These are phyloP conservation scores for Nitzschia sp. DNA, from an alignment of 108 stramenopile genomes.

Conservation along the genomic window DNA sequence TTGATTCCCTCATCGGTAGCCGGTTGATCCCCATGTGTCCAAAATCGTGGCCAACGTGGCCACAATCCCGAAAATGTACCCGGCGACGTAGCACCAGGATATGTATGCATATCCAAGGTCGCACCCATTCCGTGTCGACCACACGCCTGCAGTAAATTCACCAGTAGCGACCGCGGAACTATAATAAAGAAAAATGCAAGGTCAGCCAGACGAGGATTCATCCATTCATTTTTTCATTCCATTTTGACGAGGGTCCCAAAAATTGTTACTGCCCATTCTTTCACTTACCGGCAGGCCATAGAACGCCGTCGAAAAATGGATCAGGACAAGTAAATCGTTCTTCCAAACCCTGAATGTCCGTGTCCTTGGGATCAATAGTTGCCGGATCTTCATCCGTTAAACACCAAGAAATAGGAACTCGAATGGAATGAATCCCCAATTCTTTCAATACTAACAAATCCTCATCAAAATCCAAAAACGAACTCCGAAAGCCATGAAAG, in stretches of 20 bases:
- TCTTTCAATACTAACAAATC: slow-evolving; percentile 44
- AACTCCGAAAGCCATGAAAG: slow-evolving; percentile 63
- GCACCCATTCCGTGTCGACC: slow-evolving; percentile 27
- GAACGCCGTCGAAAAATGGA: slow-evolving; percentile 58
- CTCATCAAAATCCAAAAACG: slow-evolving; percentile 59
- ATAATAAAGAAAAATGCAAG: slow-evolving; percentile 10
- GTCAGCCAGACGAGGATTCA: background rate
- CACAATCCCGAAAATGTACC: slow-evolving; percentile 82
- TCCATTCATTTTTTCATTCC: background rate
- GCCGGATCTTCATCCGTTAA: slow-evolving; percentile 62
- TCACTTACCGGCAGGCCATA: slow-evolving; percentile 55
- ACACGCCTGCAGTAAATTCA: slow-evolving; percentile 55
- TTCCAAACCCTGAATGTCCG: slow-evolving; percentile 27
- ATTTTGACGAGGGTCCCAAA: too few species aligned
- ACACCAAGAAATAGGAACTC: slow-evolving; percentile 80
- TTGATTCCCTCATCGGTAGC: slow-evolving; percentile 32
- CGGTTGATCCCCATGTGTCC: slow-evolving; percentile 58
- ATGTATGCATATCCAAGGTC: slow-evolving; percentile 63
- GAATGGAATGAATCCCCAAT: slow-evolving; percentile 57
- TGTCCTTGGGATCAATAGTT: slow-evolving; percentile 23
- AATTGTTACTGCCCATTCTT: background rate
- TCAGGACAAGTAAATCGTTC: slow-evolving; percentile 66
- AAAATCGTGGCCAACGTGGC: slow-evolving; percentile 66
- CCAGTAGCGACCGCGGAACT: slow-evolving; percentile 56
- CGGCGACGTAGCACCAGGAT: slow-evolving; percentile 72